Conservation (phyloP, 2,329 filamentous ascomycete genomes). For the Colletotrichum simmondsii region DNA sequence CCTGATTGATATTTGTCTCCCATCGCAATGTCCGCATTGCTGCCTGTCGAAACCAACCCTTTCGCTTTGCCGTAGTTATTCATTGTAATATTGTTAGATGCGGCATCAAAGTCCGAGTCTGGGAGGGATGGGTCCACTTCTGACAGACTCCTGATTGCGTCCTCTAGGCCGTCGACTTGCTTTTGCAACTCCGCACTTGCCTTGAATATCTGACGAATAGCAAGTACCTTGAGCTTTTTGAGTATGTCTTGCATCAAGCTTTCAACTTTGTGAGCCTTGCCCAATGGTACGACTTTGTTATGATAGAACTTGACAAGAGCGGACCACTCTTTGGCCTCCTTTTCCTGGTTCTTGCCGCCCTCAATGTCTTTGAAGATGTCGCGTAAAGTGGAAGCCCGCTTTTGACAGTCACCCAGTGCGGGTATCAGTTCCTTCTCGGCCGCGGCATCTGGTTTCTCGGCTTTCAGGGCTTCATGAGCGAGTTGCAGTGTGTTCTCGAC, state of each 20-base stretch:
- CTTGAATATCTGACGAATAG: constrained; percentile 11
- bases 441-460: neutral
- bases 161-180: constrained; percentile 1
- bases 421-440: neutral
- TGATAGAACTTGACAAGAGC: constrained; percentile 7
- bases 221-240: constrained; percentile 7
- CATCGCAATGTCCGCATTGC: neutral
- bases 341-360: neutral
- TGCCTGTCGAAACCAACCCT: neutral
- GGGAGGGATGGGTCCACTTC: constrained; percentile 19
- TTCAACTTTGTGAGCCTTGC: constrained; percentile 21
- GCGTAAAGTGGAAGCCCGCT: neutral
- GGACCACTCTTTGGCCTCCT: constrained; percentile 5
- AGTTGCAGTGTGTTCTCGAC: constrained; percentile 6
- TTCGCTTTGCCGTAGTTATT: constrained; percentile 1
- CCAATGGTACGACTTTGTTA: neutral
- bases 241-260: constrained; percentile 13
- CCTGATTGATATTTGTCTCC: neutral
- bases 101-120: constrained; percentile 12
- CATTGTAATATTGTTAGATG: neutral
- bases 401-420: neutral
- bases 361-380: constrained; percentile 11
- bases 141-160: constrained; percentile 1
- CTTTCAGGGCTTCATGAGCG: neutral
- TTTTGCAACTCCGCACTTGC: neutral